phyloP scores from a whole-genome alignment of 495 filamentous ascomycete genomes.

The Penicillium pulvis region DNA sequence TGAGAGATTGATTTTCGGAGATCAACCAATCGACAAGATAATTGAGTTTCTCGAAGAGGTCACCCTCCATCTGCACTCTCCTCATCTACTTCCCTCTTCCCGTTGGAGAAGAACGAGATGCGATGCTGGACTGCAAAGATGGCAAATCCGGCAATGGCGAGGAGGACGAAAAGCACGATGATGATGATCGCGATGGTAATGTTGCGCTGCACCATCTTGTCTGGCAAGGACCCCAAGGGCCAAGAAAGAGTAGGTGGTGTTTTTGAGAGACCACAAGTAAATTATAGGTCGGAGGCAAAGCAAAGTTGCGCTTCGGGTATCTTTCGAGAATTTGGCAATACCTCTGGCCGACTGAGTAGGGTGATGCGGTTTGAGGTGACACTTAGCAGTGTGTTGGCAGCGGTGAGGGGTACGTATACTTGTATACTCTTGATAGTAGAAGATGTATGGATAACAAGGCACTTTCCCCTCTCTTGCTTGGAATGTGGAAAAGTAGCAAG shows the following conservation, averaged over 20 bases:
- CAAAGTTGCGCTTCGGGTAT: background rate
- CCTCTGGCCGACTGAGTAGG: background rate
- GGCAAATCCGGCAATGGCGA: slow-evolving; percentile 67
- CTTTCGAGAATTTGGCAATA: background rate
- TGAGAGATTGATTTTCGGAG: background rate
- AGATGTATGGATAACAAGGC: background rate
- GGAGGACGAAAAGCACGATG: slow-evolving; percentile 74
- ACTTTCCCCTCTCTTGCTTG: background rate
- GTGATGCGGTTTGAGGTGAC: background rate
- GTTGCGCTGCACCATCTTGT: slow-evolving; percentile 57
- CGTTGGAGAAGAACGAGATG: slow-evolving; percentile 39
- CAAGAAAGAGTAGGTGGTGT: background rate
- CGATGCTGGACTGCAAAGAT: slow-evolving; percentile 61
- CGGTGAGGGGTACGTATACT: background rate
- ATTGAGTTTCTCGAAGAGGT: background rate
- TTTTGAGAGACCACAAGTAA: background rate
- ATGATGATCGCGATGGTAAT: slow-evolving; percentile 81
- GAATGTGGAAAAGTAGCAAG: background rate
- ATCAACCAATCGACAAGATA: background rate
- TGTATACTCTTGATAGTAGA: background rate
- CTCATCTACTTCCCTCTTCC: slow-evolving; percentile 39
- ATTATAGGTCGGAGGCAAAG: background rate
- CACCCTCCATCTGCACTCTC: slow-evolving; percentile 42
- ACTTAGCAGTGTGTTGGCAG: background rate
- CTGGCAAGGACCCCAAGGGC: background rate